phyloP scores from a whole-genome alignment of 225 moss, liverwort and hornwort genomes.

The Sphagnum contortum region DNA sequence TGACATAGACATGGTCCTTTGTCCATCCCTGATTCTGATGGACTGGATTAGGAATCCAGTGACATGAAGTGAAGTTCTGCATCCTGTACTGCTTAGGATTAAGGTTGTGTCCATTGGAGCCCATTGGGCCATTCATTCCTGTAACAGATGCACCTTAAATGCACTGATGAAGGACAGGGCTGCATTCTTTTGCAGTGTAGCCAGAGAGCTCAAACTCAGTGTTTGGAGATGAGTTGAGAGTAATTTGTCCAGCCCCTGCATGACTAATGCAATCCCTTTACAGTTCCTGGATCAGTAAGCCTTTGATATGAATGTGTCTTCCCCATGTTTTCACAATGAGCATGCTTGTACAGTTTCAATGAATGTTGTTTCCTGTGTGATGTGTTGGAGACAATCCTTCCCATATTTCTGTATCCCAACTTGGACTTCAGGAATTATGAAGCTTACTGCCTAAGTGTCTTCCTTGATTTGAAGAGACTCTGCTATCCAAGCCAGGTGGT shows the following conservation, averaged over 20 bases:
- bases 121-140: slow-evolving; percentile 78
- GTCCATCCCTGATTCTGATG: slow-evolving; percentile 37
- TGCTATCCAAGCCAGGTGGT: slow-evolving; percentile 41
- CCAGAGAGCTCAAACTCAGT: slow-evolving; percentile 83
- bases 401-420: slow-evolving; percentile 23
- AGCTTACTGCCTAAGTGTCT: slow-evolving; percentile 18
- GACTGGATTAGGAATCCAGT: slow-evolving; percentile 40
- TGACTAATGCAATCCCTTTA: slow-evolving; percentile 44
- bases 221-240: slow-evolving; percentile 95
- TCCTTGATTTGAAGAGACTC: slow-evolving; percentile 30
- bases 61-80: slow-evolving; percentile 57
- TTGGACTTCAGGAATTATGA: not conserved
- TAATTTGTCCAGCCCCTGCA: slow-evolving; percentile 69
- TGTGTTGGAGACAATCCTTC: slow-evolving; percentile 17
- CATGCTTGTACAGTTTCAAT: slow-evolving; percentile 12
- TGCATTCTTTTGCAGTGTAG: slow-evolving; percentile 45
- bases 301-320: slow-evolving; percentile 8
- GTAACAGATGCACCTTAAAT: slow-evolving; percentile 99
- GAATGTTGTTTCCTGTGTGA: slow-evolving; percentile 11
- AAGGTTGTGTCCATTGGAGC: slow-evolving; percentile 77
- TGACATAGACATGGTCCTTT: slow-evolving; percentile 29
- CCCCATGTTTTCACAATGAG: too few relatives aligned
- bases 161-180: slow-evolving; percentile 99
- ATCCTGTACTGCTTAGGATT: slow-evolving; percentile 61
- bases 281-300: slow-evolving; percentile 40